phyloP scores from a whole-genome alignment of 1,139 yeast species.

The Ogataea hybrid region DNA sequence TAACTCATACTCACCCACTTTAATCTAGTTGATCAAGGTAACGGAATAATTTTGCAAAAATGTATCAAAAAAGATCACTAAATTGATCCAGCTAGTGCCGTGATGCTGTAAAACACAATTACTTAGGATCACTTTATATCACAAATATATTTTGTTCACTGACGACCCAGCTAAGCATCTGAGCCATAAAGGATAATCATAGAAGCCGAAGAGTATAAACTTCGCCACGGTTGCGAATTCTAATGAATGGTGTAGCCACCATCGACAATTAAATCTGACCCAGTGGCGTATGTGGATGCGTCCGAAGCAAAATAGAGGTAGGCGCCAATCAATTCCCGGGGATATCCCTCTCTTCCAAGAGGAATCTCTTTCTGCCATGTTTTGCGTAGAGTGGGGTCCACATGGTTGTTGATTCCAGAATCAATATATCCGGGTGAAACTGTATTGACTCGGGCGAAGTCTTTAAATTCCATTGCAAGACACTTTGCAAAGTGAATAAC shows the following conservation, averaged over 20 bases:
- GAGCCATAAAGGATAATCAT: too few relatives aligned
- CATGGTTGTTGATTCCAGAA: conserved; percentile 63
- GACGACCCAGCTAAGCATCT: too few relatives aligned
- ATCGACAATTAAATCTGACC: conserved; percentile 74
- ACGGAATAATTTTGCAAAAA: too few relatives aligned
- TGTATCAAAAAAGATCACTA: too few relatives aligned
- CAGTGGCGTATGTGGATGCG: conserved; percentile 85
- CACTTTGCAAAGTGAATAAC: conserved; percentile 73
- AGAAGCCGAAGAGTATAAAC: too few relatives aligned
- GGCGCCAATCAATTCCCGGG: conserved; percentile 81
- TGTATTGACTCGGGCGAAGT: conserved; percentile 80
- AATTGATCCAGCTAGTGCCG: too few relatives aligned
- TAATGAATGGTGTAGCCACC: conserved; percentile 63
- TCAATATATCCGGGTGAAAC: conserved; percentile 82
- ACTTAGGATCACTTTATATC: too few relatives aligned
- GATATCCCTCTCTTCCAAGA: conserved; percentile 71
- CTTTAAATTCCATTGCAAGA: conserved; percentile 86
- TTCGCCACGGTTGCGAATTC: too few relatives aligned
- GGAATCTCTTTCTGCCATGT: conserved; percentile 73
- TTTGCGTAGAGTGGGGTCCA: conserved; percentile 48
- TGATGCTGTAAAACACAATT: too few relatives aligned
- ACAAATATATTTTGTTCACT: too few relatives aligned
- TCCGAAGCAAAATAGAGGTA: conserved; percentile 80
- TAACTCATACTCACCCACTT: too few relatives aligned
- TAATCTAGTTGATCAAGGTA: too few relatives aligned